Evolutionary conservation across 1,139 yeast genomes (phyloP).

Genomic region (Sugiyamaella xylanicola): DNA sequence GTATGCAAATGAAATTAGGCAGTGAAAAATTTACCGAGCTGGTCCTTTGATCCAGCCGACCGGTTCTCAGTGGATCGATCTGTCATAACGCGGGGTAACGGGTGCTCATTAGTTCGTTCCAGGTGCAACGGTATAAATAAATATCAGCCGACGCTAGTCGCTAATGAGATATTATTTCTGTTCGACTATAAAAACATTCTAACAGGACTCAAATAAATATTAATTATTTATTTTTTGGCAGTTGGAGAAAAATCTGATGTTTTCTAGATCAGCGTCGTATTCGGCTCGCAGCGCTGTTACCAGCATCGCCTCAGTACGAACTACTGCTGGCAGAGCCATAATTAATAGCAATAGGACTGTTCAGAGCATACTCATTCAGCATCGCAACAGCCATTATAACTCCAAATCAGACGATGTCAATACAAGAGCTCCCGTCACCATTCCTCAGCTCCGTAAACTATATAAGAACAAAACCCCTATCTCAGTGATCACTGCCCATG

Average conservation of each 20-base stretch:
- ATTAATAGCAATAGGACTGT: not conserved
- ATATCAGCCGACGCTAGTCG: not conserved
- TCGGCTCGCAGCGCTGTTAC: not conserved
- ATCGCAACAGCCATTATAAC: slow-evolving; percentile 11
- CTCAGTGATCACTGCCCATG: slow-evolving; percentile 84
- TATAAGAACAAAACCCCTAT: slow-evolving; percentile 56
- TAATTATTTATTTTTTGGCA: too few species aligned
- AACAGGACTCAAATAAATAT: too few species aligned
- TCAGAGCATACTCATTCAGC: not conserved
- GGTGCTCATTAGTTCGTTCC: not conserved
- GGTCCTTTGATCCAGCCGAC: not conserved
- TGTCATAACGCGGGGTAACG: not conserved
- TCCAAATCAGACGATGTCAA: slow-evolving; percentile 5
- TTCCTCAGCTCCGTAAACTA: slow-evolving; percentile 49
- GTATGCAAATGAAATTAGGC: not conserved
- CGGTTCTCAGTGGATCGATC: not conserved
- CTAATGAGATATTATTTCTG: not conserved
- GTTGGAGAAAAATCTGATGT: not conserved
- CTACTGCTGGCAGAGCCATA: not conserved
- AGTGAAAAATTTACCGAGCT: not conserved
- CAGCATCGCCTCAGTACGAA: not conserved
- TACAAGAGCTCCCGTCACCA: slow-evolving; percentile 39
- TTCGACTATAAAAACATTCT: too few species aligned
- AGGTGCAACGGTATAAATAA: not conserved
- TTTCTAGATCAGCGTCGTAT: not conserved